Evolutionary conservation across 768 basidiomycete species (phyloP), one percentile per base, ranked within the genome.

Genomic region (Tephrocybe sp.): DNA sequence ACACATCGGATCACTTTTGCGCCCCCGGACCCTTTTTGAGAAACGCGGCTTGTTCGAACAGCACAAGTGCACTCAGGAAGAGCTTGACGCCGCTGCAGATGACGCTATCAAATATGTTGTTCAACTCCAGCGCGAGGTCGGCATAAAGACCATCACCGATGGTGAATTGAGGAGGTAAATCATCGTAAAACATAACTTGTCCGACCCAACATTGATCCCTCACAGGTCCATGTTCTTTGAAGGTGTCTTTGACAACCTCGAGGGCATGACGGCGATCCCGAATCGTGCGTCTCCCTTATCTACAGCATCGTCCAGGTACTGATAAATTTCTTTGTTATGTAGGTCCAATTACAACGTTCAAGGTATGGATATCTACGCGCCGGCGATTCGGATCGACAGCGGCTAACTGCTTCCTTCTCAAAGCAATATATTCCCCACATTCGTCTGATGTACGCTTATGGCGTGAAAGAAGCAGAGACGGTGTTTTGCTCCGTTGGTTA

Each of bases 161-260:
- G 84, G 84, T 36, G 83, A 86, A 64, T 49, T 76, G 54, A 67
- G 64, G 61, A 70, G 68, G 71, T 73, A 34, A 15, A 47, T 37
- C 37, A 25, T 46, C 22, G 29, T 48, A 21, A 6, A 7, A n/a
- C 41, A 47, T 41, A 29, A 39, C 31, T 6, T 18, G 43, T 45
- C 16, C 22, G 43, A 13, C 44, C 30, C 37, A 45, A 6, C 18
- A 52, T 44, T 51, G 39, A 50, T 27, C 33, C 10, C 2, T 25
- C 45, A 4, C 60, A 83, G 83, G 56, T 69, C 70, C 38, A 68
- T 75, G 64, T 86, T 82, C 62, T 84, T 72, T 47, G 80, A 86
- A 39, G 84, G 84, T 16, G 80, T 86, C 24, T 84, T 84, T 61
- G 76, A 86, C 57, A 81, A 76, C 45, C 63, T 88, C 33, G 78